Evolutionary conservation across 2,329 filamentous ascomycete genomes (phyloP), one percentile per base, ranked within the genome.

Genomic region (Alternaria consortialis): DNA sequence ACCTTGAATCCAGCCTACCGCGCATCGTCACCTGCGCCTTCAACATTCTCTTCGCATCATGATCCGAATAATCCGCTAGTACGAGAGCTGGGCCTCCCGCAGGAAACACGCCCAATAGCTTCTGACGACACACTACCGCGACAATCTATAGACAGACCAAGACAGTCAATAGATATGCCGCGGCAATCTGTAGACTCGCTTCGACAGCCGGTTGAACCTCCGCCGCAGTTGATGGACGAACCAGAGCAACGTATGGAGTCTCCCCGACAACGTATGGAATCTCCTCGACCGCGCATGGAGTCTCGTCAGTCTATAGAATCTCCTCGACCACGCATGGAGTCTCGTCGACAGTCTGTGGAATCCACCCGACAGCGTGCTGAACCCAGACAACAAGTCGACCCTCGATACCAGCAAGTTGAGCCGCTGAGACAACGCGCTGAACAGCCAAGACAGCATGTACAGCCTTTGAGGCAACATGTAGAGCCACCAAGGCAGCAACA

Each of bases 1-100:
- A 94, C 91, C 56, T 97, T 97, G 80, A 99, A 99, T 74, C 94
- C 96, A 17, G 92, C 93, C 0, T 98, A 96, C 83, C 88, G 96
- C 63, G 93, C 91, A n/a, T 97, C 95, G 0, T 99, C 95, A 7
- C 95, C 96, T 1, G 94, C 97, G 74, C 94, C 94, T 11, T 97
- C 95, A 4, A 93, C 90, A 1, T 97, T 91, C 69, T 93, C 96
- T 74, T 97, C 94, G 36, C 94, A 97, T 69, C 91, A 97, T 76
- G 93, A 97, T 72, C 92, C 92, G 2, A 88, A 93, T 70, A 91
- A 90, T 7, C 86, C 87, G 43, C 81, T 95, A 58, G 90, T 90
- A 7, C 85, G 88, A 56, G 88, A 92, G 63, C 80, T 95, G 76
- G 87, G 85, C 17, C 89, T 89, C 42, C 74, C 68, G 58, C 72